Evolutionary conservation across 1,284 basidiomycete genomes (phyloP).

Genomic region (Mycena sp.): DNA sequence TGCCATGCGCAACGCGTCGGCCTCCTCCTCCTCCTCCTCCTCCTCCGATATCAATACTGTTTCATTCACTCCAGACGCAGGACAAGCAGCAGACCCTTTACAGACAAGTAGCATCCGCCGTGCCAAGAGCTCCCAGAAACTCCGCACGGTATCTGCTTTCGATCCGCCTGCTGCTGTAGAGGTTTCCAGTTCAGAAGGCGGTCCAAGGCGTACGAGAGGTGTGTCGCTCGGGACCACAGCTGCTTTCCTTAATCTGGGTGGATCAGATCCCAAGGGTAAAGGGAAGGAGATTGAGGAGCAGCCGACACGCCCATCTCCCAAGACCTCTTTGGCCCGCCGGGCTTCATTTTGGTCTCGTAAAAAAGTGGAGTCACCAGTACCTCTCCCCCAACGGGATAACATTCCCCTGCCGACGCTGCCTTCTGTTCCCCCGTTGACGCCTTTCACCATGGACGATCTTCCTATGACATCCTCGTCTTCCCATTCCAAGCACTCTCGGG

Average conservation of each 20-base stretch:
- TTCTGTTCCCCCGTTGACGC: constrained; percentile 58
- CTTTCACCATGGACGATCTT: constrained; percentile 56
- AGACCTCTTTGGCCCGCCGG: constrained; percentile 56
- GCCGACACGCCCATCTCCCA: constrained; percentile 37
- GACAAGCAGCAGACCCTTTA: constrained; percentile 30
- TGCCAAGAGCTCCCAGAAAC: constrained; percentile 59
- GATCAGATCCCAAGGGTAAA: constrained; percentile 37
- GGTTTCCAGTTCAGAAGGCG: constrained; percentile 25
- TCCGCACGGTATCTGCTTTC: constrained; percentile 35
- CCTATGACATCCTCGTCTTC: constrained; percentile 39
- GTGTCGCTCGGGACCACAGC: constrained; percentile 51
- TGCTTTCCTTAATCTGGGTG: constrained; percentile 21
- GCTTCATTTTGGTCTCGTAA: constrained; percentile 58
- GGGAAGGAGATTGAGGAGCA: constrained; percentile 55
- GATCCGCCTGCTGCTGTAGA: constrained; percentile 25
- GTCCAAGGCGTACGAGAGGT: constrained; percentile 42
- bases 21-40: constrained; percentile 50
- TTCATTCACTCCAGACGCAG: constrained; percentile 42
- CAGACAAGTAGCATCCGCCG: constrained; percentile 44
- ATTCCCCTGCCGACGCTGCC: constrained; percentile 53
- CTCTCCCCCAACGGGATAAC: constrained; percentile 30
- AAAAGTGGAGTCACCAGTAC: constrained; percentile 36
- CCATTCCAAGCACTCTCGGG: constrained; percentile 41
- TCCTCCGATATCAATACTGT: constrained; percentile 53
- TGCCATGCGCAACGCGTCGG: constrained; percentile 54